Percentiles rank a stretch among this genome's conserved stretches.
phyloP scores from a whole-genome alignment of 1,139 yeast species.

The Hansenula anomala region DNA sequence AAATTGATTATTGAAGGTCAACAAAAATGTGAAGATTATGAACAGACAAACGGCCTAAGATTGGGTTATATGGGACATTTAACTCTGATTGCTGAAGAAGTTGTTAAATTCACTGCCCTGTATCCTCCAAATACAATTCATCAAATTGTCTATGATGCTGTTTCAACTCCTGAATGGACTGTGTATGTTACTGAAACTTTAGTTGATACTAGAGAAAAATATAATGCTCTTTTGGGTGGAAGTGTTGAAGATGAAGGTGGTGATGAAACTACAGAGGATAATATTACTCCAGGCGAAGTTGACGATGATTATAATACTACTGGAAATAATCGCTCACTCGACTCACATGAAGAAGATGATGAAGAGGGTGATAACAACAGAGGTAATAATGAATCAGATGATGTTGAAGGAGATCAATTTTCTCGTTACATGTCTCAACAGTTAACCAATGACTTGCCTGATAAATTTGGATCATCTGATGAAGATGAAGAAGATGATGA shows the following conservation, averaged over 20 bases:
- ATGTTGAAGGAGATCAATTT: conserved; percentile 45
- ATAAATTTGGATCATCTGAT: conserved; percentile 48
- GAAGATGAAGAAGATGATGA: conserved; percentile 50
- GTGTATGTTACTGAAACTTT: conserved; percentile 71
- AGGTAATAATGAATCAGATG: conserved; percentile 11
- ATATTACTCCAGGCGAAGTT: conserved; percentile 37
- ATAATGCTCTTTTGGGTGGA: conserved; percentile 93
- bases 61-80: conserved; percentile 97
- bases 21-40: conserved; percentile 62
- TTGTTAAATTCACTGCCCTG: conserved; percentile 84
- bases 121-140: conserved; percentile 61
- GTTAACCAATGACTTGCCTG: conserved; percentile 56
- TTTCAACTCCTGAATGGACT: conserved; percentile 56
- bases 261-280: conserved; percentile 34
- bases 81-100: conserved; percentile 93
- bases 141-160: conserved; percentile 43
- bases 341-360: conserved; percentile 12
- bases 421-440: conserved; percentile 84
- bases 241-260: conserved; percentile 23
- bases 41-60: conserved; percentile 62
- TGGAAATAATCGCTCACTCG: conserved; percentile 6
- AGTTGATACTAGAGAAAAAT: conserved; percentile 83
- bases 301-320: conserved; percentile 23
- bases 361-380: conserved; percentile 12
- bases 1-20: conserved; percentile 82